These are phyloP conservation scores for Colletotrichum lindemuthianum DNA, from an alignment of 2,329 filamentous ascomycete genomes.

Conservation along the genomic window DNA sequence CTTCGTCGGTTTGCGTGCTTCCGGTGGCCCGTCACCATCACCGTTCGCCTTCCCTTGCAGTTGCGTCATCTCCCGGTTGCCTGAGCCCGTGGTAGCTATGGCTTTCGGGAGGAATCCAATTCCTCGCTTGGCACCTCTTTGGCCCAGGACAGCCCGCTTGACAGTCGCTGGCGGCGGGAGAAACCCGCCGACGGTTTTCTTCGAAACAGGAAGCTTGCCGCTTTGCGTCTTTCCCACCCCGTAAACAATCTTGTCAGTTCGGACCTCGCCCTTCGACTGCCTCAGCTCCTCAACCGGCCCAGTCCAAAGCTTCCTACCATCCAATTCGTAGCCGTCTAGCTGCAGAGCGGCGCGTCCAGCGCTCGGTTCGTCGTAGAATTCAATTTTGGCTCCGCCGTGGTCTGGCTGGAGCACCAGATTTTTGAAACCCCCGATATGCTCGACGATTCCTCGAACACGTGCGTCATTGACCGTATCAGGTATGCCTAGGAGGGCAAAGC, in stretches of 20 bases:
- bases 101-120: slow-evolving; percentile 53
- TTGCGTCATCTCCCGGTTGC: neutral
- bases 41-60: slow-evolving; percentile 41
- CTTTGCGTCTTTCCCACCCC: slow-evolving; percentile 43
- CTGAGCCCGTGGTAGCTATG: slow-evolving; percentile 29
- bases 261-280: slow-evolving; percentile 57
- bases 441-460: slow-evolving; percentile 78
- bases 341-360: slow-evolving; percentile 77
- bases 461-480: slow-evolving; percentile 94
- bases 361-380: slow-evolving; percentile 76
- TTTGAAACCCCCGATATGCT: slow-evolving; percentile 74
- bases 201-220: slow-evolving; percentile 39
- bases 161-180: slow-evolving; percentile 57
- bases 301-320: slow-evolving; percentile 62
- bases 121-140: slow-evolving; percentile 51
- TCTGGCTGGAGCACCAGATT: slow-evolving; percentile 84
- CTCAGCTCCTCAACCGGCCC: slow-evolving; percentile 66
- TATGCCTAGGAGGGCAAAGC: slow-evolving; percentile 83
- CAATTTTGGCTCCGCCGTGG: slow-evolving; percentile 86
- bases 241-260: slow-evolving; percentile 53
- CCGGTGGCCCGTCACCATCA: slow-evolving; percentile 37
- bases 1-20: slow-evolving; percentile 48
- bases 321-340: slow-evolving; percentile 66
- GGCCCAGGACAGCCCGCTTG: slow-evolving; percentile 54
- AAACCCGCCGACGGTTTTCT: slow-evolving; percentile 43